Evolutionary conservation across 2,329 filamentous ascomycete genomes (phyloP), one percentile per base, ranked within the genome.

Genomic region (Botryotinia narcissicola): DNA sequence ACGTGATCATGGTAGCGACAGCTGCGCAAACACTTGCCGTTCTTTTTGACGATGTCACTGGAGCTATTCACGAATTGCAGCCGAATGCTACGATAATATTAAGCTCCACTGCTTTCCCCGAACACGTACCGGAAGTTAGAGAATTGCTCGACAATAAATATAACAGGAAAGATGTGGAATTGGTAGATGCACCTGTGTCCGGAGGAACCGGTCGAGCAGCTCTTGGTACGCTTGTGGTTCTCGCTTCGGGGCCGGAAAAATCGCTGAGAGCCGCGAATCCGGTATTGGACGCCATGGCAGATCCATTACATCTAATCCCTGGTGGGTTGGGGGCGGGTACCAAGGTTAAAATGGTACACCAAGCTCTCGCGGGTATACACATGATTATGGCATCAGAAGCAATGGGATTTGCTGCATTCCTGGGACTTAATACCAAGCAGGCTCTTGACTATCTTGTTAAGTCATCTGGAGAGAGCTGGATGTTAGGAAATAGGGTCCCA

Each of bases 1-100:
- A 91, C 78, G 86, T 94, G 44, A 90, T 90, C 81, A 94, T 94
- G 92, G 92, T 94, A 1, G 92, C 92, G 12, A 93, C 91, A 0
- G 89, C 91, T 3, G 86, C 88, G 59, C 92, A 94, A 80, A 91
- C 89, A 16, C 87, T 92, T n/a, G 75, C 83, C 0, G 90, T 92
- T 0, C 83, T 94, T 2, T 89, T 94, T 75, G 88, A 88, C 42
- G 85, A 84, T 1, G 84, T 86, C 2, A 84, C 85, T 63, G 86
- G 89, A 4, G 90, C 85, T 20, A 81, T 86, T 35, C 80, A 83
- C 51, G 80, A 74, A 18, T 67, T 83, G 7, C 84, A 93, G 3
- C 87, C 89, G 0, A 81, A 86, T 71, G 87, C 86, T 54, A 88
- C 88, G 20, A 87, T 87, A 0, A 84, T 94, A 57, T 85, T 93